Percentiles rank a stretch among this genome's conserved stretches.
Evolutionary conservation across 805 yeast genomes (phyloP).

Genomic region (Ogataea neopini): DNA sequence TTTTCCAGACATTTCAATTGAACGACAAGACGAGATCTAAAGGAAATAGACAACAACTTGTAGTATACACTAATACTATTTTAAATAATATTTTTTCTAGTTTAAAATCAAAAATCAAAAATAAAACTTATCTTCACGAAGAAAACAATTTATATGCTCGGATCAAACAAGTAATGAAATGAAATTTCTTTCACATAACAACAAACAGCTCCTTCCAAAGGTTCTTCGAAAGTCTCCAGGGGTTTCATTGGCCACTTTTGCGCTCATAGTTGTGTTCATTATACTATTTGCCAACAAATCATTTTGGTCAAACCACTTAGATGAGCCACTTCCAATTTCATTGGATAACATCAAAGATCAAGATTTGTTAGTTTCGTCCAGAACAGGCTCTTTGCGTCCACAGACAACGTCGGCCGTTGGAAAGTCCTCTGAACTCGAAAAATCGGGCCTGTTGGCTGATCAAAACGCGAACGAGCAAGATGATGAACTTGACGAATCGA

Average conservation of each 20-base stretch:
- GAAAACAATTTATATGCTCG: background rate
- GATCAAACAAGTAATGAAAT: background rate
- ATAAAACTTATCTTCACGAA: background rate
- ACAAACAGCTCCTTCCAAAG: slow-evolving; percentile 12
- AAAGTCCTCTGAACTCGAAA: slow-evolving; percentile 1
- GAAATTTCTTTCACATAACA: slow-evolving; percentile 1
- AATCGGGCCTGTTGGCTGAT: slow-evolving; percentile 10
- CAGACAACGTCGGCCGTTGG: background rate
- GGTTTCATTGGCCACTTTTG: slow-evolving; percentile 19
- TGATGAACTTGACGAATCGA: slow-evolving; percentile 7
- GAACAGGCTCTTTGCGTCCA: slow-evolving; percentile 7
- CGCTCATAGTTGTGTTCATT: slow-evolving; percentile 21
- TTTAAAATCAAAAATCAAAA: too few species aligned
- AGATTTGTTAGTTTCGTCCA: background rate
- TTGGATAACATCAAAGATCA: background rate
- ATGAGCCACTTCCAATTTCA: slow-evolving; percentile 25
- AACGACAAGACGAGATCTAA: too few species aligned
- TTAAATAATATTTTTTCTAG: too few species aligned
- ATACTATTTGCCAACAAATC: slow-evolving; percentile 22
- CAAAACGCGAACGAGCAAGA: slow-evolving; percentile 1
- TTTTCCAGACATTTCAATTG: background rate
- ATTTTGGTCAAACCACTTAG: slow-evolving; percentile 20
- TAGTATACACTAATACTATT: too few species aligned
- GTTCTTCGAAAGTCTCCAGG: slow-evolving; percentile 19
- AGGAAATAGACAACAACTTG: too few species aligned